A percentile compares a stretch with the other conserved stretches of the same genome.
phyloP scores from a whole-genome alignment of 495 filamentous ascomycete genomes.

The Lasiosphaeria miniovina region DNA sequence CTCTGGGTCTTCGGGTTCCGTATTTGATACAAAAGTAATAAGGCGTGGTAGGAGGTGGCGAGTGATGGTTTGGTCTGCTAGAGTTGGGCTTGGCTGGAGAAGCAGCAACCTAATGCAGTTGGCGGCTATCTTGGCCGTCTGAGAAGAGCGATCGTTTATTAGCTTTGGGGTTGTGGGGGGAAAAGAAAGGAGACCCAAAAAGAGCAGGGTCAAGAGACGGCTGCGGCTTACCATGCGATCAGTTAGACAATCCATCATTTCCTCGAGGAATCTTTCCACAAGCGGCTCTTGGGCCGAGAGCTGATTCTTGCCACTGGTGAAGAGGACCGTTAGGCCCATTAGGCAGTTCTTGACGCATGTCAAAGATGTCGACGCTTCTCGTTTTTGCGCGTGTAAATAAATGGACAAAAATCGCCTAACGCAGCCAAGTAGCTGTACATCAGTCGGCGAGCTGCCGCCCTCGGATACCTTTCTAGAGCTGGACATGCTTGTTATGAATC shows the following conservation, averaged over 20 bases:
- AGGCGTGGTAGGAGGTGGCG: slow-evolving; percentile 74
- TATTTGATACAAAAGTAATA: slow-evolving; percentile 67
- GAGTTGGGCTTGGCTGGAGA: slow-evolving; percentile 55
- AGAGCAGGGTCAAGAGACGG: background rate
- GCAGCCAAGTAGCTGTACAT: slow-evolving; percentile 62
- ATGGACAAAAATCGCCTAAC: slow-evolving; percentile 76
- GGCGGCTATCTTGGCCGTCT: slow-evolving; percentile 83
- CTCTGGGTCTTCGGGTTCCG: slow-evolving; percentile 68
- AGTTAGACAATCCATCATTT: slow-evolving; percentile 79
- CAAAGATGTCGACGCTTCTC: slow-evolving; percentile 75
- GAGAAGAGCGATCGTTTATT: slow-evolving; percentile 6
- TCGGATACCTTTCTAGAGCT: slow-evolving; percentile 30
- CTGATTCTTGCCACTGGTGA: slow-evolving; percentile 72
- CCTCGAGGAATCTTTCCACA: slow-evolving; percentile 64
- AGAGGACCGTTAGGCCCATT: slow-evolving; percentile 79
- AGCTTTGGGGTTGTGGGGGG: background rate
- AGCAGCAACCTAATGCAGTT: slow-evolving; percentile 83
- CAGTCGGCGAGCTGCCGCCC: slow-evolving; percentile 37
- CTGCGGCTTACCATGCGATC: slow-evolving; percentile 59
- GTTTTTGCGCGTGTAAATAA: slow-evolving; percentile 76
- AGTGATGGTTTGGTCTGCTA: slow-evolving; percentile 69
- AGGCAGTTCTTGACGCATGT: slow-evolving; percentile 92
- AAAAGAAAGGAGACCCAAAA: background rate
- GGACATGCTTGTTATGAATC: slow-evolving; percentile 77
- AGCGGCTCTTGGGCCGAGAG: slow-evolving; percentile 71